Evolutionary conservation across 2,329 filamentous ascomycete species (phyloP).

Genomic region (Trematosphaeria pertusa): DNA sequence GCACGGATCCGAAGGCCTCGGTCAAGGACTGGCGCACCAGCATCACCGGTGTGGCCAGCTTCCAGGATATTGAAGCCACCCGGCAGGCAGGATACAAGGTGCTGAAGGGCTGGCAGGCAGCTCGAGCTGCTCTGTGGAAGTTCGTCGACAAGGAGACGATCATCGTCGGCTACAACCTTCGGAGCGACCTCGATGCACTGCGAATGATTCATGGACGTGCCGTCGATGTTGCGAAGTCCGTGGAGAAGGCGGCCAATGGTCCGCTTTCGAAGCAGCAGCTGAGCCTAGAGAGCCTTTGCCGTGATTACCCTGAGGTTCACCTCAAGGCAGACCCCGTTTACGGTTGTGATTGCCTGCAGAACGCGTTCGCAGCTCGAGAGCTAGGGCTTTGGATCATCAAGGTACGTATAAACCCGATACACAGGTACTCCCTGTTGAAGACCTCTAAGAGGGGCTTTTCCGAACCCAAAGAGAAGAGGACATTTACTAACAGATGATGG

Average conservation of each 20-base stretch:
- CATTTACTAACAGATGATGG: too few relatives aligned
- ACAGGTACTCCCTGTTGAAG: too few relatives aligned
- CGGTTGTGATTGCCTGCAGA: constrained; percentile 59
- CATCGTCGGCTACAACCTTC: constrained; percentile 43
- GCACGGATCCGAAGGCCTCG: constrained; percentile 25
- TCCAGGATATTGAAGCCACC: constrained; percentile 32
- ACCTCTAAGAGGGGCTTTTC: too few relatives aligned
- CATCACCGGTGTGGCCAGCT: constrained; percentile 33
- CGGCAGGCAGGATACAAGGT: constrained; percentile 38
- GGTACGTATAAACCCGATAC: too few relatives aligned
- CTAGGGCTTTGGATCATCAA: constrained; percentile 56
- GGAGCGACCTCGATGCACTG: constrained; percentile 41
- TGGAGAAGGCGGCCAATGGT: constrained; percentile 43
- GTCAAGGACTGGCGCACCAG: constrained; percentile 35
- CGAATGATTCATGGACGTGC: constrained; percentile 44
- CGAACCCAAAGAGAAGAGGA: too few relatives aligned
- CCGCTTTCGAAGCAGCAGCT: constrained; percentile 39
- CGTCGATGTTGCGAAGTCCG: constrained; percentile 38
- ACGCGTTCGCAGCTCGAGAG: constrained; percentile 59
- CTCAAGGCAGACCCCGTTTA: constrained; percentile 23
- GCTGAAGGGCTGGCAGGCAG: constrained; percentile 42
- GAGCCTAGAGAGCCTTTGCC: constrained; percentile 37
- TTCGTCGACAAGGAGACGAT: constrained; percentile 43
- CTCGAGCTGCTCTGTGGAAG: constrained; percentile 35
- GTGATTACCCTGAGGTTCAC: constrained; percentile 20